Evolutionary conservation across 768 basidiomycete species (phyloP), one percentile per base, ranked within the genome.

Genomic region (Boletus rex-veris): DNA sequence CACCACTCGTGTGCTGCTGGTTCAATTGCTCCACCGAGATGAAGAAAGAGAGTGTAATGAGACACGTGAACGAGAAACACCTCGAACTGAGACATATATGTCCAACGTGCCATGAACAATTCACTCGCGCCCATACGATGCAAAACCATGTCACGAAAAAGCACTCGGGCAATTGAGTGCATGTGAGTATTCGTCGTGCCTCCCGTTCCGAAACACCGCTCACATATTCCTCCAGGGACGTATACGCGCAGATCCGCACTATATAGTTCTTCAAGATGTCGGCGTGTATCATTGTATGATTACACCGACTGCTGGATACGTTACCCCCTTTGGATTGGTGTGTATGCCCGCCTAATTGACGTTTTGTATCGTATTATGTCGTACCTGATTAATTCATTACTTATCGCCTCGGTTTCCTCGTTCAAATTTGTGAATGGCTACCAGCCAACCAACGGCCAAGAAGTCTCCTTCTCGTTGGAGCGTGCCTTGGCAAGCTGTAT

Each of bases 1-100:
- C 38, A 9, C 0, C 0, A 0, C 0, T 71, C 12, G 30, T 0
- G 1, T 70, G 70, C 9, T 26, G 7, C 30, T 71, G 68, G 68
- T 4, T 9, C 18, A 43, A 36, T 10, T 71, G 68, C 28, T 19
- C 3, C 4, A 0, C 26, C 10, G 47, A 42, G 0, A 64, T 71
- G 66, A 71, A 55, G 21, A 70, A 48, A 38, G 68, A 70, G 52
- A 68, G 70, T 19, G 26, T 70, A 14, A 30, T 51, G 30, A 57
- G 70, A 15, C 68, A 71, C 16, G 43, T 70, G 16, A 58, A 58
- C 24, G 68, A 70, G 38, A 54, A 26, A 30, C 68, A 70, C 21
- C 57, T 70, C 18, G 53, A 55, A 44, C 36, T 44, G 24, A 61
- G n/a, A 39, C 50, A 58, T 30, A 0, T 7, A 4, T 70, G 68